Conservation (phyloP, 208 protist species). For the Crithidia acanthocephali region DNA sequence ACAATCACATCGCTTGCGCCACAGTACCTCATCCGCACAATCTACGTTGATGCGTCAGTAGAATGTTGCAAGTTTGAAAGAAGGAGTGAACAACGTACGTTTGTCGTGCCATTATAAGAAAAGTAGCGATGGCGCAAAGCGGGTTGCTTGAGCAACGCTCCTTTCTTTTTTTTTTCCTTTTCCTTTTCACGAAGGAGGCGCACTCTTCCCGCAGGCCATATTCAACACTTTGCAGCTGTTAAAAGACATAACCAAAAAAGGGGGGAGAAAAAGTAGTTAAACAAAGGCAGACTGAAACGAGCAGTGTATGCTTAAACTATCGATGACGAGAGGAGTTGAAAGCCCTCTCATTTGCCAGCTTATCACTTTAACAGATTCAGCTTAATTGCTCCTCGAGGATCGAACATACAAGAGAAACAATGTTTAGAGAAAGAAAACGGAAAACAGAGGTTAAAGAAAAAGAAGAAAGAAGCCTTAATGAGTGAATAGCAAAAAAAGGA, state of each 20-base stretch:
- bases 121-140: not conserved
- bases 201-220: too few species aligned
- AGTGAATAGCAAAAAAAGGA: not conserved
- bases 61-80: not conserved
- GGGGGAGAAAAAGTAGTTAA: constrained; percentile 3
- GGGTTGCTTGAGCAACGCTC: too few species aligned
- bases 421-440: not conserved
- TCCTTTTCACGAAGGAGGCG: too few species aligned
- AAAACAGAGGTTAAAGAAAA: not conserved
- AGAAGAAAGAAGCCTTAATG: not conserved
- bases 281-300: constrained; percentile 4
- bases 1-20: not conserved
- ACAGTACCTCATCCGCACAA: not conserved
- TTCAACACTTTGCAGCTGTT: too few species aligned
- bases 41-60: constrained; percentile 1
- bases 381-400: constrained; percentile 1
- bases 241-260: not conserved
- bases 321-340: constrained; percentile 6
- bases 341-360: not conserved
- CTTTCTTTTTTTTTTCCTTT: too few species aligned
- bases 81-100: not conserved
- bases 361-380: not conserved
- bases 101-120: constrained; percentile 1
- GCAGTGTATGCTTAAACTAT: constrained; percentile 1
- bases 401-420: not conserved